phyloP scores from a whole-genome alignment of 441 rosid species.

The Populus hybrid region DNA sequence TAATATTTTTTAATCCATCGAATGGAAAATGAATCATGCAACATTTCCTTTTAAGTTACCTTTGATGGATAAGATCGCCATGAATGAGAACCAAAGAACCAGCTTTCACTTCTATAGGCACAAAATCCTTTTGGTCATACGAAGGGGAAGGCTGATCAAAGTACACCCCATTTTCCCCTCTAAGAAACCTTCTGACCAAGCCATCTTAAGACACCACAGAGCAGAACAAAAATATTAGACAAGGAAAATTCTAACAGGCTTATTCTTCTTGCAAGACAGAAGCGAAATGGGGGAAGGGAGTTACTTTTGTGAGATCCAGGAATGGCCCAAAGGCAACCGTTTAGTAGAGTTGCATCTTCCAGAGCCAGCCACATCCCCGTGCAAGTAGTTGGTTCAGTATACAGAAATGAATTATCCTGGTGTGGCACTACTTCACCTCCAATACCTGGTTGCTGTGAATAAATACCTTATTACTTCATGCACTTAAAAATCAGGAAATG shows the following conservation, averaged over 20 bases:
- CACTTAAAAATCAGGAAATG: not conserved
- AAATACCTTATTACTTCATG: not conserved
- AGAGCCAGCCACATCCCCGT: conserved; percentile 94
- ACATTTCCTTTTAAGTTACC: conserved; percentile 15
- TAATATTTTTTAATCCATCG: not conserved
- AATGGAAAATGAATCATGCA: not conserved
- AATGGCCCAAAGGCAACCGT: conserved; percentile 97
- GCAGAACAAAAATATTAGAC: not conserved
- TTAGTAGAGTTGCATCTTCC: conserved; percentile 75
- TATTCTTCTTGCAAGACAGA: conserved; percentile 4
- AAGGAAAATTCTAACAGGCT: not conserved
- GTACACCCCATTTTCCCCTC: conserved; percentile 75
- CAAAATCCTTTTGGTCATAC: conserved; percentile 76
- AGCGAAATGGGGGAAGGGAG: not conserved
- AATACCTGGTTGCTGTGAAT: conserved; percentile 91
- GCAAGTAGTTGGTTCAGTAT: conserved; percentile 87
- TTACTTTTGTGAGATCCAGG: conserved; percentile 93
- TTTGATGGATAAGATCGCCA: conserved; percentile 89
- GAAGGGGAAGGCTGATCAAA: conserved; percentile 75
- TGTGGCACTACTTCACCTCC: conserved; percentile 97
- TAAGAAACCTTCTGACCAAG: conserved; percentile 77
- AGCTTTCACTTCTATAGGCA: conserved; percentile 85
- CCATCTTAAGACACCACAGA: conserved; percentile 51
- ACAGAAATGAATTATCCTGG: conserved; percentile 86
- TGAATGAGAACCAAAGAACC: conserved; percentile 88